phyloP scores from a whole-genome alignment of 495 filamentous ascomycete species.

The Chaetomidium leptoderma region DNA sequence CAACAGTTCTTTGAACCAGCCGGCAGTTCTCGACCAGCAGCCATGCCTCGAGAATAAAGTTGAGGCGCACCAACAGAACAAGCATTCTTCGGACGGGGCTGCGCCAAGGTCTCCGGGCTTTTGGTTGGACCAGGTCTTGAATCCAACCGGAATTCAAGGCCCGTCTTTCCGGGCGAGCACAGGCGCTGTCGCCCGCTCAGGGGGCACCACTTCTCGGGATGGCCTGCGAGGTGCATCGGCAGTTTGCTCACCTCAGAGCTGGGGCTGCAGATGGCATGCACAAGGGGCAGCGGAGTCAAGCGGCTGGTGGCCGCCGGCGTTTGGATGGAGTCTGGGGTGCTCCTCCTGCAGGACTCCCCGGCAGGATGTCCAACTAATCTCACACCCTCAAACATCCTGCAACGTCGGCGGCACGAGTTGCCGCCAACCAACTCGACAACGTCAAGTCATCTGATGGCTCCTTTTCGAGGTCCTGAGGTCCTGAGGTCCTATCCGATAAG shows the following conservation, averaged over 20 bases:
- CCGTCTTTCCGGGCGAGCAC: background rate
- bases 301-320: background rate
- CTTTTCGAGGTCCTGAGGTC: background rate
- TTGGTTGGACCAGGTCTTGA: background rate
- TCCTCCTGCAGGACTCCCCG: conserved; percentile 7
- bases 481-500: background rate
- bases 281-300: background rate
- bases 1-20: background rate
- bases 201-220: background rate
- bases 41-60: background rate
- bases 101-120: background rate
- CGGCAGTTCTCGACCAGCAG: background rate
- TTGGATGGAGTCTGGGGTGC: background rate
- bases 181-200: background rate
- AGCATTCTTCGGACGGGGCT: background rate
- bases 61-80: background rate
- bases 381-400: background rate
- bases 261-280: background rate
- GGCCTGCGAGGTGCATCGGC: background rate
- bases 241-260: background rate
- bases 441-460: background rate
- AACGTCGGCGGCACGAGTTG: background rate
- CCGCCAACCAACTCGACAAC: background rate
- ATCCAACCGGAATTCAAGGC: conserved; percentile 5
- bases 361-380: background rate